Conservation (phyloP, 202 grass and related monocot species). For the Brachypodium distachyon region DNA sequence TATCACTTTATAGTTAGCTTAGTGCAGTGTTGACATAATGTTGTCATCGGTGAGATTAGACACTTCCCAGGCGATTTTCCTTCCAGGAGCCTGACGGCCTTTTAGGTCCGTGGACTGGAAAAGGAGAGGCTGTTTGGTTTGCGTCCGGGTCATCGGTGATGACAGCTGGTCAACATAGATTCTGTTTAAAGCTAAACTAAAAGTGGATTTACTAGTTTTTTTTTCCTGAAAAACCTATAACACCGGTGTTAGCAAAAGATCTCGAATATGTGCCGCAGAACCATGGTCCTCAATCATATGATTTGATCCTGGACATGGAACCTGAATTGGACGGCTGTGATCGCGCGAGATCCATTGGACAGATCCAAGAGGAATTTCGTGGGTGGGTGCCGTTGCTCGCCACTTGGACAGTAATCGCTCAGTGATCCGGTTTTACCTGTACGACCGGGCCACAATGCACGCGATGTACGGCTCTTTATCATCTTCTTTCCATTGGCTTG, state of each 20-base stretch:
- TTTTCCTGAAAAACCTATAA: no score
- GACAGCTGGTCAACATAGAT: neutral
- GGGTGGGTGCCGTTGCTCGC: neutral
- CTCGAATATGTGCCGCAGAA: no score
- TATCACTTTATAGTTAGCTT: neutral
- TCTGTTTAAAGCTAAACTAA: neutral
- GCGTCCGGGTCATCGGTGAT: neutral
- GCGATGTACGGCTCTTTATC: neutral
- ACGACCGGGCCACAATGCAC: neutral
- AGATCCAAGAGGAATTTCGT: neutral
- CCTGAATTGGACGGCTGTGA: neutral
- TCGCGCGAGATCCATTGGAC: no score
- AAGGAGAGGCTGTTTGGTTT: neutral
- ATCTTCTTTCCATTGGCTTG: neutral
- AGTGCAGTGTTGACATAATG: constrained; percentile 9
- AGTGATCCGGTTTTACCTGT: neutral
- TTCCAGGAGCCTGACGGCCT: neutral
- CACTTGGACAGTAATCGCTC: no score
- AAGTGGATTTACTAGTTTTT: no score
- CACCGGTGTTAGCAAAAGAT: no score
- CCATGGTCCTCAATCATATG: no score
- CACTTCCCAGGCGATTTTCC: neutral
- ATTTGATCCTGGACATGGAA: no score
- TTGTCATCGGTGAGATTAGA: constrained; percentile 6
- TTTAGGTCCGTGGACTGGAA: neutral